These are phyloP conservation scores for Cryphonectria japonica DNA, from an alignment of 2,329 filamentous ascomycete genomes.

Conservation along the genomic window DNA sequence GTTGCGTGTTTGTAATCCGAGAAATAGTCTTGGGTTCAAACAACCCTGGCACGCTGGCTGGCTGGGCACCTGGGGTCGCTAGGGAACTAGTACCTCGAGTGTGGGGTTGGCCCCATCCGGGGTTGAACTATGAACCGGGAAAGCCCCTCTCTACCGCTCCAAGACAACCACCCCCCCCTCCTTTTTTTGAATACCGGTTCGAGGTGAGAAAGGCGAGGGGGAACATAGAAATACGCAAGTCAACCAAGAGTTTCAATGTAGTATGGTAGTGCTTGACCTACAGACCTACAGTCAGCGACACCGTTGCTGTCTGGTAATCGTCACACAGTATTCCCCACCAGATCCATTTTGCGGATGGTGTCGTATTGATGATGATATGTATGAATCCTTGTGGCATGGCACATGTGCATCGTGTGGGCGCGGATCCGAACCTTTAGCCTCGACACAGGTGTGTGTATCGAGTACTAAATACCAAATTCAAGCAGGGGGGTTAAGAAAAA, in stretches of 20 bases:
- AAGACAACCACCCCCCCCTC: background rate
- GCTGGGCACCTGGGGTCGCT: background rate
- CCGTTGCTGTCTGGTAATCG: background rate
- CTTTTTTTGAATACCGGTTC: background rate
- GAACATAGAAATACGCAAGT: background rate
- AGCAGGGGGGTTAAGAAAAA: background rate
- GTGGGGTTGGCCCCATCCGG: constrained; percentile 9
- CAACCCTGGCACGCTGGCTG: background rate
- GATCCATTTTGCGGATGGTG: background rate
- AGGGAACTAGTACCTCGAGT: background rate
- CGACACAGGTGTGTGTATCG: background rate
- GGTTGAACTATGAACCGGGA: background rate
- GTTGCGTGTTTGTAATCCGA: constrained; percentile 11
- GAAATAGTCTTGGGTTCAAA: background rate
- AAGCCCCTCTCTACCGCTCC: background rate
- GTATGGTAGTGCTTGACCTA: background rate
- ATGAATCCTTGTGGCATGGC: background rate
- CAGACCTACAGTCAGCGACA: background rate
- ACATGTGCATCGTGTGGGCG: constrained; percentile 2
- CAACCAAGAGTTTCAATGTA: background rate
- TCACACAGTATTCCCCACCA: background rate
- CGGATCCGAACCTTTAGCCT: constrained; percentile 27
- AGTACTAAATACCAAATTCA: background rate
- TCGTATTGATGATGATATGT: background rate
- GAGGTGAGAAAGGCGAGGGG: background rate